Evolutionary conservation across 768 basidiomycete genomes (phyloP).

Genomic region (Hypholoma fasciculare): DNA sequence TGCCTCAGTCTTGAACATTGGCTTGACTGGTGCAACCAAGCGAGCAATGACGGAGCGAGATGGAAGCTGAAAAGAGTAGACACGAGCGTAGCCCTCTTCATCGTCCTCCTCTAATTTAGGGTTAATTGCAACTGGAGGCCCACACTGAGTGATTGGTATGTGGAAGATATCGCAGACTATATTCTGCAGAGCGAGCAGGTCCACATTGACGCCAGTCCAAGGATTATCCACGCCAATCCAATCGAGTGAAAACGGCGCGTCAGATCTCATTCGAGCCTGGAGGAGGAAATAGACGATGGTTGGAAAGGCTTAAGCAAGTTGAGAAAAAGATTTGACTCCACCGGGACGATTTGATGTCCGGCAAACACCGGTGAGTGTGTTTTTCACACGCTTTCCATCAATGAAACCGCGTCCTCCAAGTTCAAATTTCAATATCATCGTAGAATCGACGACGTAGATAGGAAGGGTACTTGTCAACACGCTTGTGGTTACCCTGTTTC

Average conservation of each 20-base stretch:
- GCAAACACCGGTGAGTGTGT: too few species aligned
- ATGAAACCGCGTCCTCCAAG: too few species aligned
- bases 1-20: slow-evolving; percentile 19
- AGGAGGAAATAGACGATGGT: too few species aligned
- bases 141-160: slow-evolving; percentile 10
- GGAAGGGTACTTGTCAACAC: too few species aligned
- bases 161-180: slow-evolving; percentile 15
- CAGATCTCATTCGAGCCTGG: too few species aligned
- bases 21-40: slow-evolving; percentile 16
- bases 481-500: too few species aligned
- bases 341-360: too few species aligned
- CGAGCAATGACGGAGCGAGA: slow-evolving; percentile 12
- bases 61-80: slow-evolving; percentile 15
- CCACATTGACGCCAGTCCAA: slow-evolving; percentile 14
- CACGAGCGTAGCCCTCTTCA: slow-evolving; percentile 12
- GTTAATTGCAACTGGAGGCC: slow-evolving; percentile 11
- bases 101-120: not conserved
- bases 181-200: slow-evolving; percentile 12
- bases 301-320: too few species aligned
- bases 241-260: not conserved
- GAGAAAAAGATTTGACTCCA: too few species aligned
- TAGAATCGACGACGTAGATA: too few species aligned
- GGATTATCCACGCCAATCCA: slow-evolving; percentile 4
- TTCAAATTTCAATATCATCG: too few species aligned
- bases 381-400: too few species aligned